Evolutionary conservation across 129 eudicot species (phyloP).

Genomic region (Helichrysum umbraculigerum): DNA sequence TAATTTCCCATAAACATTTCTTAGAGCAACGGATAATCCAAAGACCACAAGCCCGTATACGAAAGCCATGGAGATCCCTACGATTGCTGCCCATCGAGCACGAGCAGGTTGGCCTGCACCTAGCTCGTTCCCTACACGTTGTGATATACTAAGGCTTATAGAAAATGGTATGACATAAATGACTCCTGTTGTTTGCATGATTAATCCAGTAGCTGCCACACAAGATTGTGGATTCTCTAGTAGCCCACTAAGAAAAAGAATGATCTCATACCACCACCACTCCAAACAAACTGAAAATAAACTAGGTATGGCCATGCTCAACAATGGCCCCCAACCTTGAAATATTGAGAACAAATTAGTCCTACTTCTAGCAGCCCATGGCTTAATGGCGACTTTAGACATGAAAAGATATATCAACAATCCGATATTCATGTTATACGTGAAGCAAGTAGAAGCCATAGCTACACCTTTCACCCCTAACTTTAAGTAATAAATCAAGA

Average conservation of each 20-base stretch:
- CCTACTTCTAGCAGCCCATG: conserved; percentile 72
- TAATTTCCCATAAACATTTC: conserved; percentile 59
- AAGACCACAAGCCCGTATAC: conserved; percentile 51
- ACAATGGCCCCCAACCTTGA: conserved; percentile 73
- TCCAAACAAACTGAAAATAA: conserved; percentile 68
- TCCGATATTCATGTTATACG: conserved; percentile 69
- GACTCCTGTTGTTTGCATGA: conserved; percentile 68
- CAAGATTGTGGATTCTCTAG: conserved; percentile 67
- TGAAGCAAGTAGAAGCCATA: conserved; percentile 58
- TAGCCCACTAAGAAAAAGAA: conserved; percentile 67
- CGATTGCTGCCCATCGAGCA: conserved; percentile 46
- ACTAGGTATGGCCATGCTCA: conserved; percentile 72
- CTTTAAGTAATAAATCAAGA: conserved; percentile 49
- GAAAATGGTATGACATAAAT: conserved; percentile 71
- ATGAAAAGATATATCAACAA: conserved; percentile 50
- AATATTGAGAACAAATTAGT: conserved; percentile 37
- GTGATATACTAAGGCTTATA: conserved; percentile 62
- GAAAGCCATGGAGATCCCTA: conserved; percentile 48
- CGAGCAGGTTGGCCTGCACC: conserved; percentile 68
- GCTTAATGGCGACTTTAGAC: conserved; percentile 59
- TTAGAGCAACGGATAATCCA: conserved; percentile 42
- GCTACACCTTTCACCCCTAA: conserved; percentile 83
- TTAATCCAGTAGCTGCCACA: conserved; percentile 80
- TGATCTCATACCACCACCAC: conserved; percentile 98
- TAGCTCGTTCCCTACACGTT: conserved; percentile 78